Base-by-base conservation (phyloP, 495 filamentous ascomycete genomes). In the Cudoniella acicularis region DNA sequence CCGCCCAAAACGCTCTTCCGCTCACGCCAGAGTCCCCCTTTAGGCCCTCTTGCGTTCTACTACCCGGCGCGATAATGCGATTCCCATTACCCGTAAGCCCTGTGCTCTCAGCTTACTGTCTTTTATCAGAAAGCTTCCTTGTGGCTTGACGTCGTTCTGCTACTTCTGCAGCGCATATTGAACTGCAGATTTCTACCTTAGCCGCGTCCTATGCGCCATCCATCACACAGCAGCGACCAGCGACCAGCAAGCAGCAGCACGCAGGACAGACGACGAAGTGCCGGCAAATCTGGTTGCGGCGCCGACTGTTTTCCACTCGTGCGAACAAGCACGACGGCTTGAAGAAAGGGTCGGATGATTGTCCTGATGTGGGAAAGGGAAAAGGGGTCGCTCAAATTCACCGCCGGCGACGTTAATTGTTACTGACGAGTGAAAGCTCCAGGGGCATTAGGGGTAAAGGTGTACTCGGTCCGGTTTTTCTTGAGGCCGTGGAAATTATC, bases 121-220 rank as follows among this genome's bases (percentile, higher is more conserved):
- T 6, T 46, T 16, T 4, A 9, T 6, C 6, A n/a, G 43, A n/a
- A n/a, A n/a, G 43, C 43, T 46, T 21, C 13, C n/a, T 46, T 6
- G 43, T 46, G 43, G 43, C 43, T 46, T 46, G n/a, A 46, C 43
- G 43, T 46, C n/a, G 43, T 6, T 46, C 43, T 46, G 43, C 43
- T 9, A 21, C 17, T 6, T 46, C 43, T 46, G 43, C 43, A 46
- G n/a, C 17, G n/a, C 43, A 46, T 9, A 46, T 46, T 46, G 43
- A 46, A 9, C 8, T 46, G 43, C 43, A 46, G 43, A 46, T 46
- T 46, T 46, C 43, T 8, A 46, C 11, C 43, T 46, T 46, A 46
- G 43, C 43, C 43, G 43, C 43, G 43, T 46, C 17, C 11, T 4
- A 46, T 46, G 43, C 43, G 43, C 43, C 8, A 21, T 6, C 11